Percentiles rank a stretch among this genome's conserved stretches.
Conservation (phyloP, 768 basidiomycete genomes). For the Russula olivacea region DNA sequence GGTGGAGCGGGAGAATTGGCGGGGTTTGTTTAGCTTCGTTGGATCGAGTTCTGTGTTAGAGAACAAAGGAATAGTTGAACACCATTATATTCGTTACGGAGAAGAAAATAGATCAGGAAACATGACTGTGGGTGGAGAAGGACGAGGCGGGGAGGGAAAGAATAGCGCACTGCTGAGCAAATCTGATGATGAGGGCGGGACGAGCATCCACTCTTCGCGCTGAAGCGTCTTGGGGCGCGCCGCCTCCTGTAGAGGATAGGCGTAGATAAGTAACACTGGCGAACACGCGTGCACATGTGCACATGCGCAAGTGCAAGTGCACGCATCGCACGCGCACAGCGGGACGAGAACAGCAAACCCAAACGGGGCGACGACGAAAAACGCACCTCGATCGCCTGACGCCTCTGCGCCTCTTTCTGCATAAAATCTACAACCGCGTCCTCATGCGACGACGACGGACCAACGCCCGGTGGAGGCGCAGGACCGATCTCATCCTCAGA, state of each 20-base stretch:
- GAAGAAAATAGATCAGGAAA: background rate
- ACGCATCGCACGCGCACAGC: background rate
- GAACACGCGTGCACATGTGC: background rate
- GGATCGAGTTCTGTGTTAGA: conserved; percentile 70
- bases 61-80: background rate
- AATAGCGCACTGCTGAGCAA: conserved; percentile 56
- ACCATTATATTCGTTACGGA: background rate
- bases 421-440: conserved; percentile 79
- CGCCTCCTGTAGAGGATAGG: conserved; percentile 48
- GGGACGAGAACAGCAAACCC: background rate
- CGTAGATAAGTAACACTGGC: background rate
- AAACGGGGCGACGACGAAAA: background rate
- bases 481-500: conserved; percentile 83
- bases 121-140: background rate
- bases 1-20: conserved; percentile 66
- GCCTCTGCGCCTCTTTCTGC: conserved; percentile 74
- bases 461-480: conserved; percentile 27
- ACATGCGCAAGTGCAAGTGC: background rate
- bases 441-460: conserved; percentile 20
- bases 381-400: conserved; percentile 60
- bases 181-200: conserved; percentile 79
- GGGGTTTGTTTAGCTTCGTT: conserved; percentile 63
- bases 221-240: conserved; percentile 68
- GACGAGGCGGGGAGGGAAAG: background rate
- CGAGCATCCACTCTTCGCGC: conserved; percentile 98